Evolutionary conservation across 2,329 filamentous ascomycete genomes (phyloP), one percentile per base, ranked within the genome.

Genomic region (Xylaria sp.): DNA sequence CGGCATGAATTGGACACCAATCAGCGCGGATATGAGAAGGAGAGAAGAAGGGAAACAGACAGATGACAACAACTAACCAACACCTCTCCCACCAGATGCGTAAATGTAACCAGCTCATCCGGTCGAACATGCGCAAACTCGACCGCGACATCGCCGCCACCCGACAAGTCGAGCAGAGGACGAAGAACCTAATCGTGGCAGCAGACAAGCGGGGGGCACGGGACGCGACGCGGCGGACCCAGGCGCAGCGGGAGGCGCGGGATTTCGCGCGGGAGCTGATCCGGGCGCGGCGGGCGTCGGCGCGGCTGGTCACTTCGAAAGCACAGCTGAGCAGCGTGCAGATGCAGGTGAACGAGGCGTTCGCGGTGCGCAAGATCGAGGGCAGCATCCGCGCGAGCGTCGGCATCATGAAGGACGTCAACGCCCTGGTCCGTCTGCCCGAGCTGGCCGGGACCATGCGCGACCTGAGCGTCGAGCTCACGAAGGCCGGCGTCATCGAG

Each of bases 301-400:
- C 86, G 34, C 89, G 96, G 4, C 86, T 98, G 45, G 86, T 91
- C 20, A 98, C 95, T 0, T 91, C 91, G 75, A 97, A 97, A 79
- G 96, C 96, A 1, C 96, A 98, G 82, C 87, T 99, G 56, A 90
- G 91, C 78, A 95, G 91, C 73, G 95, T 99, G 50, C 91, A 95
- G 81, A 97, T 98, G 94, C 96, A 98, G 82, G 95, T 99, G 77
- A 93, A 94, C 77, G 95, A 98, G 83, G 94, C 96, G 1, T 98
- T 98, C 80, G 93, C 93, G 1, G 91, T 98, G 75, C 90, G 93
- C 74, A 97, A 97, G 85, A 98, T 99, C 71, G 94, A 98, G 81
- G 95, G 94, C 53, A 94, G 91, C 76, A 94, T 99, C 77, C 88
- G 89, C 73, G 91, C 92, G 48, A 93, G 90, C 74, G 94, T 95